Evolutionary conservation across 352 stramenopile genomes (phyloP).

Genomic region (Phytophthora pini): DNA sequence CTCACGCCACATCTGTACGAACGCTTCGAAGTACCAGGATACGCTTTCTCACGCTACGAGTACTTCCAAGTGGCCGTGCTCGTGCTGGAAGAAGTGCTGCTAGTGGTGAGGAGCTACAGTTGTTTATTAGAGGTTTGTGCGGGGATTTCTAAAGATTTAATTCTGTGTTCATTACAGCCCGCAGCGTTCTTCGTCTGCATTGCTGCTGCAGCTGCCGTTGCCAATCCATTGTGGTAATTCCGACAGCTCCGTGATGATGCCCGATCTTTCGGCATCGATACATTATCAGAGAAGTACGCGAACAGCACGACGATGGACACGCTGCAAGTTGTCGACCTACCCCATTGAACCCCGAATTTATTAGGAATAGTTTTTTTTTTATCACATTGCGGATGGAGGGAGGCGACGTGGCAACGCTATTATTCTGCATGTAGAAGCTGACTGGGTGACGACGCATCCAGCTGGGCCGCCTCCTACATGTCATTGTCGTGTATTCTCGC

Average conservation of each 20-base stretch:
- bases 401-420: slow-evolving; percentile 10
- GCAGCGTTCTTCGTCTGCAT: slow-evolving; percentile 75
- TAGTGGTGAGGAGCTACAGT: slow-evolving; percentile 60
- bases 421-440: slow-evolving; percentile 25
- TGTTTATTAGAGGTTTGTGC: too few relatives aligned
- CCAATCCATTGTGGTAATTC: slow-evolving; percentile 69
- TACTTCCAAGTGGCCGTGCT: slow-evolving; percentile 77
- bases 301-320: slow-evolving; percentile 19
- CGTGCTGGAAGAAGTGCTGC: slow-evolving; percentile 60
- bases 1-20: slow-evolving; percentile 70
- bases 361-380: slow-evolving; percentile 30
- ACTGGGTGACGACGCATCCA: slow-evolving; percentile 1
- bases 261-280: slow-evolving; percentile 10
- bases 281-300: slow-evolving; percentile 34
- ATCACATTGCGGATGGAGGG: slow-evolving; percentile 15
- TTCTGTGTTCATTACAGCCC: slow-evolving; percentile 40
- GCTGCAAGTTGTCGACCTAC: background rate
- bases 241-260: background rate
- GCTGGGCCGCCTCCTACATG: slow-evolving; percentile 13
- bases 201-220: slow-evolving; percentile 56
- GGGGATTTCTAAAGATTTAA: slow-evolving; percentile 2
- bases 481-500: slow-evolving; percentile 31
- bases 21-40: slow-evolving; percentile 58
- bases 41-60: slow-evolving; percentile 73
- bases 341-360: slow-evolving; percentile 10